Percentiles rank a stretch among this genome's conserved stretches.
These are phyloP conservation scores for Fusarium sterilihyphosum DNA, from an alignment of 2,329 filamentous ascomycete genomes.

Conservation along the genomic window DNA sequence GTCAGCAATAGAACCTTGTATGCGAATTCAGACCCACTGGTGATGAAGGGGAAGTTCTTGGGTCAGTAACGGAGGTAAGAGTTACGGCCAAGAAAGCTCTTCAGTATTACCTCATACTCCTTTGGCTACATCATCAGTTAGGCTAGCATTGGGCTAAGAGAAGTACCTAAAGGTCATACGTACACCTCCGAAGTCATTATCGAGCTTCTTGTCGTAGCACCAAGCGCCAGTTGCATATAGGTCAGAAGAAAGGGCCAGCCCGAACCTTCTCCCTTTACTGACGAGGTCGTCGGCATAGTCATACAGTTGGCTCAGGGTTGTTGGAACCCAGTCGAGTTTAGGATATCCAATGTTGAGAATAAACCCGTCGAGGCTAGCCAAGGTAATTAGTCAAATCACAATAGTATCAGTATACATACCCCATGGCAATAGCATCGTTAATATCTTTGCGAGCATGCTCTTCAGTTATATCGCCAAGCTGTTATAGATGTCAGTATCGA, in stretches of 20 bases:
- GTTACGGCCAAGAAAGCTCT: not conserved
- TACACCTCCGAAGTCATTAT: not conserved
- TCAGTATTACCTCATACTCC: not conserved
- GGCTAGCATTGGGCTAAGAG: not conserved
- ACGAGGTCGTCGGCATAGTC: not conserved
- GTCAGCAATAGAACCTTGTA: not conserved
- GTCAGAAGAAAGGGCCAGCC: not conserved
- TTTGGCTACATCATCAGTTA: not conserved
- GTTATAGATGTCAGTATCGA: rapidly evolving
- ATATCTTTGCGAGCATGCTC: not conserved
- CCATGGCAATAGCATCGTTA: not conserved
- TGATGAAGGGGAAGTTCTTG: not conserved
- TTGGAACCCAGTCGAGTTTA: not conserved
- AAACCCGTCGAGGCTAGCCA: not conserved
- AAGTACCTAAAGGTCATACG: not conserved
- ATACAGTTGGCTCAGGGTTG: not conserved
- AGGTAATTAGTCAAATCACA: not conserved
- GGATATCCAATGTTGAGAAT: not conserved
- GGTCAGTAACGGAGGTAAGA: not conserved
- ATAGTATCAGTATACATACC: not conserved
- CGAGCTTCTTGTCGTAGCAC: not conserved
- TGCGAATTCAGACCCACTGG: not conserved
- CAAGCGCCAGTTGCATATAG: not conserved
- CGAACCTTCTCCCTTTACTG: not conserved
- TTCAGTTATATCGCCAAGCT: not conserved